These are phyloP conservation scores for Russula abietina DNA, from an alignment of 768 basidiomycete genomes.

Conservation along the genomic window DNA sequence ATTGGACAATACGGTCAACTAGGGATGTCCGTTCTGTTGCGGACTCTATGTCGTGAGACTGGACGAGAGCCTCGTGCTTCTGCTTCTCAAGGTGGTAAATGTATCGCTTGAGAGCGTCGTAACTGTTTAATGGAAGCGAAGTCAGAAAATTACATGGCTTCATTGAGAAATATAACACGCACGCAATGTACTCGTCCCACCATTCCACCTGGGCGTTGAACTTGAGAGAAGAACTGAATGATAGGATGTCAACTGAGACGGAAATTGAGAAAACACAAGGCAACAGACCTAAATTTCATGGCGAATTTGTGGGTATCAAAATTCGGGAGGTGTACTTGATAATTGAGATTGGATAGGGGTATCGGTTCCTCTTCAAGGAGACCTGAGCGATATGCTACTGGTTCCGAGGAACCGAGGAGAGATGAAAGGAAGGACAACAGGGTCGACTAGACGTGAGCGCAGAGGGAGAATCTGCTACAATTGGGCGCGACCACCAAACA, in stretches of 20 bases:
- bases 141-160: background rate
- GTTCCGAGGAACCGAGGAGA: conserved; percentile 10
- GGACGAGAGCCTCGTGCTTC: conserved; percentile 43
- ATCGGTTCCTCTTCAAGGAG: conserved; percentile 15
- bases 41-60: conserved; percentile 53
- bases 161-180: conserved; percentile 31
- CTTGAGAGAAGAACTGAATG: conserved; percentile 67
- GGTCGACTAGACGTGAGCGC: background rate
- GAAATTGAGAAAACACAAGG: background rate
- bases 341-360: conserved; percentile 15
- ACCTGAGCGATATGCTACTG: background rate
- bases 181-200: conserved; percentile 92
- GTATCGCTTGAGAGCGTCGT: conserved; percentile 76
- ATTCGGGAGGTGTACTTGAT: background rate
- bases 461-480: background rate
- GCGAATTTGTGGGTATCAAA: conserved; percentile 18
- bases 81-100: conserved; percentile 84
- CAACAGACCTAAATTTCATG: conserved; percentile 59
- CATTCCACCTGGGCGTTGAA: conserved; percentile 90
- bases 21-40: conserved; percentile 52
- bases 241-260: background rate
- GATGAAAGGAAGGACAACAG: conserved; percentile 10
- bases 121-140: conserved; percentile 40
- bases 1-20: conserved; percentile 37
- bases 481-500: background rate